Evolutionary conservation across 768 basidiomycete genomes (phyloP).

Genomic region (Gloeophyllum trabeum): DNA sequence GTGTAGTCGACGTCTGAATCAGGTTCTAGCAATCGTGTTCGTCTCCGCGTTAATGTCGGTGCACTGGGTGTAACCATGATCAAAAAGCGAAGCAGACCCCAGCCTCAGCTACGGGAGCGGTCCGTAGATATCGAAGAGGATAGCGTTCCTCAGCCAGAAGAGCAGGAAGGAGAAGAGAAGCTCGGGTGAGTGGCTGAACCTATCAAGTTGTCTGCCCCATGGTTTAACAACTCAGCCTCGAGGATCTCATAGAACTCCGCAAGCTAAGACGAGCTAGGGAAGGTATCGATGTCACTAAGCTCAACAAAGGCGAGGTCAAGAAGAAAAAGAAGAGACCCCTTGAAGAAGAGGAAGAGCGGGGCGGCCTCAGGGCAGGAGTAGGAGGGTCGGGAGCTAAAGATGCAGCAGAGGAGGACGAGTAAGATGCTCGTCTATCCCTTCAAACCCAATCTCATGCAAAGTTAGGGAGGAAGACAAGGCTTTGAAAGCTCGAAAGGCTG

Average conservation of each 20-base stretch:
- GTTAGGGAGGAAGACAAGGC: conserved; percentile 54
- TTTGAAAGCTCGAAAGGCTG: conserved; percentile 60
- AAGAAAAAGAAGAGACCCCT: conserved; percentile 50
- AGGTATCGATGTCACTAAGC: conserved; percentile 78
- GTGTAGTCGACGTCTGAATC: too few relatives aligned
- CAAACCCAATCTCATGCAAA: neutral
- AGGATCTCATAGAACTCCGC: conserved; percentile 77
- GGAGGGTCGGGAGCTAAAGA: conserved; percentile 25
- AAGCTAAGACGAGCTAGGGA: conserved; percentile 61
- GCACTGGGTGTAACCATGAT: too few relatives aligned
- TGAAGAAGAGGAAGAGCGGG: conserved; percentile 33
- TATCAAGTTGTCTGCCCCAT: too few relatives aligned
- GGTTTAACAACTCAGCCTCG: conserved; percentile 35
- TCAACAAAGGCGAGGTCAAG: conserved; percentile 76
- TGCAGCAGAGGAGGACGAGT: conserved; percentile 37
- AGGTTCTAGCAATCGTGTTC: too few relatives aligned
- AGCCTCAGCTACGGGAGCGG: conserved; percentile 39
- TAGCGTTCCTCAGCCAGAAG: conserved; percentile 13
- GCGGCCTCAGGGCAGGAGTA: conserved; percentile 37
- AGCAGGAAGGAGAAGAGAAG: conserved; percentile 17
- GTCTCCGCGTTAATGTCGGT: too few relatives aligned
- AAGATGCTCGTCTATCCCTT: neutral
- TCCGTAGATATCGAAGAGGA: conserved; percentile 25
- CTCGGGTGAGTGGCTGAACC: conserved; percentile 52
- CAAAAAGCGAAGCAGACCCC: conserved; percentile 66